Conservation (phyloP, 371 early-diverging fungal genomes). For the Entomophthora muscae region DNA sequence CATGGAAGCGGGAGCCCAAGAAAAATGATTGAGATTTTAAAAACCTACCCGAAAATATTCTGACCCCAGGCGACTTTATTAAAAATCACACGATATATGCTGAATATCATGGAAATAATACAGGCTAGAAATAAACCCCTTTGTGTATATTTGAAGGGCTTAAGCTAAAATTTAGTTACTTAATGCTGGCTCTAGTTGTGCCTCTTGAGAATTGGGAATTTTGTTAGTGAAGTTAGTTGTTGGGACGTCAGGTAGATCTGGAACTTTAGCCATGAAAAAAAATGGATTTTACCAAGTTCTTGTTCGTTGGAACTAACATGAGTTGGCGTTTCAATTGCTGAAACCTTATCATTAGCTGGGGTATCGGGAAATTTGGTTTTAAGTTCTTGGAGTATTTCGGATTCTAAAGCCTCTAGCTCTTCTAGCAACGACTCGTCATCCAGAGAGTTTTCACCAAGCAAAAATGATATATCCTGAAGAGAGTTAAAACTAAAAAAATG, state of each 20-base stretch:
- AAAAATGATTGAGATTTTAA: no score
- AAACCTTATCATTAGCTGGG: neutral
- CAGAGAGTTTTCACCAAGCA: neutral
- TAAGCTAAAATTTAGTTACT: neutral
- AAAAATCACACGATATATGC: no score
- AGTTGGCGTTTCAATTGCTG: neutral
- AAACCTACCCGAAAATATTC: no score
- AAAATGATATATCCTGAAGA: neutral
- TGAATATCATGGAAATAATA: no score
- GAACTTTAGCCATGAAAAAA: neutral
- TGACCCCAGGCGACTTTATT: no score
- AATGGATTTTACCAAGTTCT: neutral
- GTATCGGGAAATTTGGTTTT: neutral
- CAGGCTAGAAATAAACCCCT: no score
- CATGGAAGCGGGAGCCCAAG: no score
- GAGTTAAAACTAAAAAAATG: neutral
- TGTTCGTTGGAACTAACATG: neutral
- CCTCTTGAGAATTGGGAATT: neutral
- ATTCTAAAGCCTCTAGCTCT: neutral
- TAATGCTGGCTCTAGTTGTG: neutral
- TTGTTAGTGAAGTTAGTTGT: neutral
- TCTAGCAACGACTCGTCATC: neutral
- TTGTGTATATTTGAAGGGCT: no score
- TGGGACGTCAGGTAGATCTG: neutral
- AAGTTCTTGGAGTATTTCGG: neutral